phyloP scores from a whole-genome alignment of 805 yeast genomes.

The Blastobotrys robertii region DNA sequence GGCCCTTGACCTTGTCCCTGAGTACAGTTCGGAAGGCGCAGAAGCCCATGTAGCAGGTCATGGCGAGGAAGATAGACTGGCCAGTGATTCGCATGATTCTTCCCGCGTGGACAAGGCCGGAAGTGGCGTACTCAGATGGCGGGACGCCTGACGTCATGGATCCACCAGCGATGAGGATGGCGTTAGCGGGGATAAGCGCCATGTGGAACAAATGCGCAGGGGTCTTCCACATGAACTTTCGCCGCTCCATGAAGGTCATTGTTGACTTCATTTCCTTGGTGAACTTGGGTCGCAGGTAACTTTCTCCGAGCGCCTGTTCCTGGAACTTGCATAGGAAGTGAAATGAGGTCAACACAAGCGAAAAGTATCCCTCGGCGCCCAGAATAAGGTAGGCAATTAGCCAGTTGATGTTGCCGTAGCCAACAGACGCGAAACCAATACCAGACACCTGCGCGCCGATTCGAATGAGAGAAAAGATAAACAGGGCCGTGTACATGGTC shows the following conservation, averaged over 20 bases:
- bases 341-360: slow-evolving; percentile 10
- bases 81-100: slow-evolving; percentile 10
- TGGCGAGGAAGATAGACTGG: slow-evolving; percentile 10
- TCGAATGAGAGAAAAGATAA: slow-evolving; percentile 8
- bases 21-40: slow-evolving; percentile 1
- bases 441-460: slow-evolving; percentile 13
- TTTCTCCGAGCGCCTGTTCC: slow-evolving; percentile 1
- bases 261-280: background rate
- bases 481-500: slow-evolving; percentile 6
- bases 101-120: slow-evolving; percentile 2
- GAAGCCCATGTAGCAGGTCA: slow-evolving; percentile 5
- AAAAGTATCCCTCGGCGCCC: slow-evolving; percentile 16
- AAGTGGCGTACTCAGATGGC: background rate
- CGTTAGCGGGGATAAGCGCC: slow-evolving; percentile 9
- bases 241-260: background rate
- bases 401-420: slow-evolving; percentile 6
- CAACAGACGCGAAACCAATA: slow-evolving; percentile 7
- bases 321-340: slow-evolving; percentile 6
- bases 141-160: slow-evolving; percentile 7
- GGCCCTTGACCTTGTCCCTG: slow-evolving; percentile 3
- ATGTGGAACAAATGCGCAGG: slow-evolving; percentile 7
- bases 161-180: slow-evolving; percentile 12
- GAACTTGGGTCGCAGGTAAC: slow-evolving; percentile 1
- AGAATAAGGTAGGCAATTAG: slow-evolving; percentile 14
- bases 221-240: background rate